These are phyloP conservation scores for Skeletonema potamos DNA, from an alignment of 108 stramenopile species.

Conservation along the genomic window DNA sequence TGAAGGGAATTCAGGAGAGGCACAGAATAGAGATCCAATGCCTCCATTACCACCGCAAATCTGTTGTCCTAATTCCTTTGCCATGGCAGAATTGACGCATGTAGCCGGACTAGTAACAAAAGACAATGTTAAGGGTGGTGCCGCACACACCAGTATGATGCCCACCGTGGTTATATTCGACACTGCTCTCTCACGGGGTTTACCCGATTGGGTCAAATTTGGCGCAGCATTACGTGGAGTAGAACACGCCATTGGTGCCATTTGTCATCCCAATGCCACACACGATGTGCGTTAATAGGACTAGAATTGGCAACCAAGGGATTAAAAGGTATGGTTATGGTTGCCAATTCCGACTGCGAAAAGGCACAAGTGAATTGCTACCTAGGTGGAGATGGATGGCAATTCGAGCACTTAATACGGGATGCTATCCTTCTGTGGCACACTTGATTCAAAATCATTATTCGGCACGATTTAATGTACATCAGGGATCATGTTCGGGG, in stretches of 20 bases:
- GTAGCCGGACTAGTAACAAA: constrained; percentile 32
- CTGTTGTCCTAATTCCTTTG: constrained; percentile 36
- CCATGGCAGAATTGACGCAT: constrained; percentile 41
- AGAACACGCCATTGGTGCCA: constrained; percentile 33
- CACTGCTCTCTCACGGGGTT: constrained; percentile 8
- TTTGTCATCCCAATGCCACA: constrained; percentile 31
- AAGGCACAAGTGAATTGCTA: constrained; percentile 10
- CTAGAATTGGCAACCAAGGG: constrained; percentile 6
- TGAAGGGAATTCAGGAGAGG: constrained; percentile 9
- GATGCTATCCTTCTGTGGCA: constrained; percentile 37
- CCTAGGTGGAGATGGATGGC: constrained; percentile 28
- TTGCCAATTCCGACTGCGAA: constrained; percentile 7
- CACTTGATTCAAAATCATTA: constrained; percentile 44
- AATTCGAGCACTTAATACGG: constrained; percentile 24
- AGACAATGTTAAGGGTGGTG: constrained; percentile 26
- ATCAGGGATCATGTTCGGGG: constrained; percentile 39
- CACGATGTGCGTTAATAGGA: constrained; percentile 19
- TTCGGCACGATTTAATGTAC: constrained; percentile 31
- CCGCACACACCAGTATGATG: constrained; percentile 17
- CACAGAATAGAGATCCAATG: constrained; percentile 17
- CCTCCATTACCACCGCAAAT: constrained; percentile 35
- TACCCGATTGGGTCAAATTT: constrained; percentile 39
- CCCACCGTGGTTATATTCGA: constrained; percentile 30
- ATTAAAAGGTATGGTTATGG: background rate
- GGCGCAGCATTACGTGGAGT: constrained; percentile 29